Percentiles rank a stretch among this genome's conserved stretches.
phyloP scores from a whole-genome alignment of 768 basidiomycete species.

The Kockovaella imperatae region DNA sequence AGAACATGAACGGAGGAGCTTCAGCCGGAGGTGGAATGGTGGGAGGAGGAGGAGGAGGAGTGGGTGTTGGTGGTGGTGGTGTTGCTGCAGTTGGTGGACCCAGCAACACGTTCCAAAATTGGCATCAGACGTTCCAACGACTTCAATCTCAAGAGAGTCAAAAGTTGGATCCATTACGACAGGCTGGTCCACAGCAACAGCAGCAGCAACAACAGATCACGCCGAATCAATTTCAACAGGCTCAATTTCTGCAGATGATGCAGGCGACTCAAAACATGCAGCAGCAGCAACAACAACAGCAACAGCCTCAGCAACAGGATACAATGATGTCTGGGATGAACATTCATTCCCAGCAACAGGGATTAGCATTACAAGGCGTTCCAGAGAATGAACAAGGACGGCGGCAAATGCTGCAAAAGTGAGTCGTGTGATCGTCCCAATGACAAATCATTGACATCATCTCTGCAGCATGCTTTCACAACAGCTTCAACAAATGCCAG shows the following conservation, averaged over 20 bases:
- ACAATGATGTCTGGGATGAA: constrained; percentile 3
- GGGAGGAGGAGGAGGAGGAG: not conserved
- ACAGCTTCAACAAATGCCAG: constrained; percentile 11
- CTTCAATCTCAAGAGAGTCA: constrained; percentile 10
- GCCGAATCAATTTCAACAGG: constrained; percentile 3
- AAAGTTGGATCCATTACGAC: constrained; percentile 4
- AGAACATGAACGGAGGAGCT: not conserved
- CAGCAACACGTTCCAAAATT: not conserved
- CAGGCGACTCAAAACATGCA: constrained; percentile 2
- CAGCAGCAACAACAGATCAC: constrained; percentile 8
- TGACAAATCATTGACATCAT: not conserved
- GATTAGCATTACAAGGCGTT: constrained; percentile 2
- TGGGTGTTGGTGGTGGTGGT: no score
- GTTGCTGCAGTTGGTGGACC: no score
- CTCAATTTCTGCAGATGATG: constrained; percentile 9
- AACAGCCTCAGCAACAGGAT: not conserved
- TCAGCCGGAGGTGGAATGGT: constrained; percentile 2
- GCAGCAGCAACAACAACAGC: constrained; percentile 1
- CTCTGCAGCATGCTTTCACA: constrained; percentile 20
- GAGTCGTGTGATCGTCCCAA: not conserved
- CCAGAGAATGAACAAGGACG: constrained; percentile 13
- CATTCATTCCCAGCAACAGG: constrained; percentile 25
- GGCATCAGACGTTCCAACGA: constrained; percentile 8
- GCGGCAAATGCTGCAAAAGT: constrained; percentile 21
- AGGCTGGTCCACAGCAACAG: not conserved